Conservation (phyloP, 169 alveolate genomes). For the Theileria parva region DNA sequence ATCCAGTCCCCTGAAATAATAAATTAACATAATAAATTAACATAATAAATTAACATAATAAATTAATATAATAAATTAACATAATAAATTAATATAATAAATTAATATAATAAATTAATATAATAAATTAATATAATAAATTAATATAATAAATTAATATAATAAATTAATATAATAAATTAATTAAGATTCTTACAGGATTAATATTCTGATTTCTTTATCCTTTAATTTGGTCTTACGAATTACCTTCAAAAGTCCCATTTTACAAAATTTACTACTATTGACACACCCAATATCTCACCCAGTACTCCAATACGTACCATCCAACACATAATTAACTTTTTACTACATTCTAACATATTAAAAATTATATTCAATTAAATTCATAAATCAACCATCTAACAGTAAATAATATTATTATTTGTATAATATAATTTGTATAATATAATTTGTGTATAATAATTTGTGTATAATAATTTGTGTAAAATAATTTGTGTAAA, state of each 20-base stretch:
- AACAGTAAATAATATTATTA: too few species aligned
- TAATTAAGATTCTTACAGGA: constrained; percentile 67
- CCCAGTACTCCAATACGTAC: not conserved
- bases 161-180: not conserved
- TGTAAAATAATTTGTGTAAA: too few species aligned
- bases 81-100: too few species aligned
- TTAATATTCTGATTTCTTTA: constrained; percentile 90
- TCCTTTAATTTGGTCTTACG: constrained; percentile 90
- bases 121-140: too few species aligned
- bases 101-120: not conserved
- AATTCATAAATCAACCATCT: too few species aligned
- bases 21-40: not conserved
- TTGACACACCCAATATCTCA: not conserved
- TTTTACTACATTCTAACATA: not conserved
- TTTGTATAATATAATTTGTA: too few species aligned
- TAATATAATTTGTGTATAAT: too few species aligned
- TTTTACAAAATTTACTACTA: constrained; percentile 30
- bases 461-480: too few species aligned
- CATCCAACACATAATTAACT: not conserved
- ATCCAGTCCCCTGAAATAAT: constrained; percentile 86
- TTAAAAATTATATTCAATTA: too few species aligned
- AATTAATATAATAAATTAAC: not conserved
- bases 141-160: too few species aligned
- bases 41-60: not conserved
- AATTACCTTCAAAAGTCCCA: constrained; percentile 90